These are phyloP conservation scores for Hippophae rhamnoides DNA, from an alignment of 306 rosid genomes.

Conservation along the genomic window DNA sequence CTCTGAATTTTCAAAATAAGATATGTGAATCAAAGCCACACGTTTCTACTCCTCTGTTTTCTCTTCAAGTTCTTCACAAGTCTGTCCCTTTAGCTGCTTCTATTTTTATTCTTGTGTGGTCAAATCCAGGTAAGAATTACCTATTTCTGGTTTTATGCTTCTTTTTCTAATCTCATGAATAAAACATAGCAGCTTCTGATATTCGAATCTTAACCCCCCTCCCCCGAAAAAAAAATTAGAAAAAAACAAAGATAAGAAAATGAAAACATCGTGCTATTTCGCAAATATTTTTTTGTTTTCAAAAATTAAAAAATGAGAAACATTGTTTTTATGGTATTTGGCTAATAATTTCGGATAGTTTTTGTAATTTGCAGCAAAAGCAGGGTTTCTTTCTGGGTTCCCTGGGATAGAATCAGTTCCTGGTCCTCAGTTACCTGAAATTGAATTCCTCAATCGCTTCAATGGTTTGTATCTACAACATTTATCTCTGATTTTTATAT, in stretches of 20 bases:
- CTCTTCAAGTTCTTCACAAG: conserved; percentile 35
- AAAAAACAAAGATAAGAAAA: neutral
- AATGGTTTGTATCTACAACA: conserved; percentile 38
- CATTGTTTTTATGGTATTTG: no score
- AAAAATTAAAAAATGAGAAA: no score
- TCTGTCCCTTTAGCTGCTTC: conserved; percentile 73
- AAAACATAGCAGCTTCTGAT: neutral
- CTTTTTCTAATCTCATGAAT: neutral
- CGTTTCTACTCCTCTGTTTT: conserved; percentile 19
- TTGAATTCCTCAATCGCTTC: conserved; percentile 62
- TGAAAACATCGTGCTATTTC: no score
- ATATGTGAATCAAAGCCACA: conserved; percentile 4
- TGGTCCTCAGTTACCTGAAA: conserved; percentile 77
- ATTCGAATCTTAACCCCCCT: neutral
- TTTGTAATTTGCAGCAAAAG: conserved; percentile 47
- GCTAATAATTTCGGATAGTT: neutral
- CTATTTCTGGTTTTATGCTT: neutral
- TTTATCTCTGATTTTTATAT: neutral
- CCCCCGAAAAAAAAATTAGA: neutral
- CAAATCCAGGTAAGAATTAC: conserved; percentile 46
- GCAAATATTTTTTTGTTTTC: no score
- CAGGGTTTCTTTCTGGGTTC: conserved; percentile 79
- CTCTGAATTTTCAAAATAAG: conserved; percentile 20
- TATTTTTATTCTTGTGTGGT: conserved; percentile 56
- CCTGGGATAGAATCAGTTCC: conserved; percentile 81